Evolutionary conservation across 768 basidiomycete genomes (phyloP).

Genomic region (Dendrothele bispora): DNA sequence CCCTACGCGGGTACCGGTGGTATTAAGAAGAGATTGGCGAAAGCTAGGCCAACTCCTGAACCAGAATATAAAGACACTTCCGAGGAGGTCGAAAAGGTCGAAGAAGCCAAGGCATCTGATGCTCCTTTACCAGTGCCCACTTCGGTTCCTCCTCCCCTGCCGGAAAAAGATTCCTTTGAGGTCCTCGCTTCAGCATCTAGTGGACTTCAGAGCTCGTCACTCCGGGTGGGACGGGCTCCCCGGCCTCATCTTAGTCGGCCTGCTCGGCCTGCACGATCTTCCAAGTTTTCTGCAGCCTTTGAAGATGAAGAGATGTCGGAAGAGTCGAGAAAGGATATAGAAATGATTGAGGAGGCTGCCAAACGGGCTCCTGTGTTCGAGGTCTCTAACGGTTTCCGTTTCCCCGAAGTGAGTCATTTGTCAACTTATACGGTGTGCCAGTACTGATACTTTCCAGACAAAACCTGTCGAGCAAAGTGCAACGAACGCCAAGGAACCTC

Average conservation of each 20-base stretch:
- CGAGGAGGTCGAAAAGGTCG: background rate
- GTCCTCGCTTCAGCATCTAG: constrained; percentile 30
- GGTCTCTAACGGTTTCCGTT: constrained; percentile 63
- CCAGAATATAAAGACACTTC: constrained; percentile 11
- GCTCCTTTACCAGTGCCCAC: background rate
- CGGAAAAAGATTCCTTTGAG: constrained; percentile 11
- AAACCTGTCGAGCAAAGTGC: constrained; percentile 37
- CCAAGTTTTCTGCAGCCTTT: constrained; percentile 71
- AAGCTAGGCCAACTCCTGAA: constrained; percentile 27
- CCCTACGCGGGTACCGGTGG: constrained; percentile 80
- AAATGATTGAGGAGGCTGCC: constrained; percentile 53
- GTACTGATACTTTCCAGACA: constrained; percentile 22
- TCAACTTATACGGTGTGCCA: background rate
- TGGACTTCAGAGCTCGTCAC: constrained; percentile 44
- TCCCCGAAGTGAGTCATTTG: constrained; percentile 54
- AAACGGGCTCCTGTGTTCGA: constrained; percentile 58
- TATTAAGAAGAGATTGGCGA: constrained; percentile 73
- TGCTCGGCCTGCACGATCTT: constrained; percentile 40
- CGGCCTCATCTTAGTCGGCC: constrained; percentile 67
- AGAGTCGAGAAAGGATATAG: constrained; percentile 40
- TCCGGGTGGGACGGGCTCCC: constrained; percentile 63
- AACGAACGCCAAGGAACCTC: constrained; percentile 60
- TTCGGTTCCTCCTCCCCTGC: constrained; percentile 21
- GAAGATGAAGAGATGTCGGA: constrained; percentile 51
- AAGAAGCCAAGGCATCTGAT: background rate